Evolutionary conservation across 768 basidiomycete genomes (phyloP), one percentile per base, ranked within the genome.

Genomic region (Leccinum disarticulatum): DNA sequence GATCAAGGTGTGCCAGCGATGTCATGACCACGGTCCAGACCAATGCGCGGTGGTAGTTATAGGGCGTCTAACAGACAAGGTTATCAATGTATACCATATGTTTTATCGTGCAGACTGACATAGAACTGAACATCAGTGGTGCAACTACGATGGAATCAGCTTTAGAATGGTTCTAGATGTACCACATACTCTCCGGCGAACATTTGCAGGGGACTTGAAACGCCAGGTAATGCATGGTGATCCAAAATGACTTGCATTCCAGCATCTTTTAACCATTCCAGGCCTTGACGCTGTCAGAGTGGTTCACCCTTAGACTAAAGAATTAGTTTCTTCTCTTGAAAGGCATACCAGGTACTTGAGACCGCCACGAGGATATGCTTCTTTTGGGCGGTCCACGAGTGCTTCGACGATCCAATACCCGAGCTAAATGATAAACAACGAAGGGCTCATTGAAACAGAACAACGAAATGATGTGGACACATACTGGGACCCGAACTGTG

Each of bases 21-120:
- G 91, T 87, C 86, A 92, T 91, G n/a, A 92, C 87, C 13, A 85
- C 85, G 0, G 89, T 84, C 91, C 91, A 93, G n/a, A 87, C 74
- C 50, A 93, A 76, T 8, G 91, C 91, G 6, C 91, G 86, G 59
- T 84, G 81, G 62, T 90, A 93, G 69, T 93, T 93, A 55, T 82
- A 76, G 4, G 77, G 75, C 2, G 87, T 91, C 90, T 66, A 19
- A 43, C 17, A 38, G 27, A 61, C 43, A 50, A 27, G 2, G 47
- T 57, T 22, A 50, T 64, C 58, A 56, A 53, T 27, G n/a, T 31
- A n/a, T 36, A 33, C 2, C 19, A 55, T 47, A 13, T 28, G 52
- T 27, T 53, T 25, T 19, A 10, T 48, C n/a, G 31, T 19, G 52
- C 4, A 6, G 7, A 69, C 81, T 60, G 43, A 90, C 90, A 64